Base-by-base conservation (phyloP, 2,329 filamentous ascomycete species). In the Cadophora luteo-olivacea region DNA sequence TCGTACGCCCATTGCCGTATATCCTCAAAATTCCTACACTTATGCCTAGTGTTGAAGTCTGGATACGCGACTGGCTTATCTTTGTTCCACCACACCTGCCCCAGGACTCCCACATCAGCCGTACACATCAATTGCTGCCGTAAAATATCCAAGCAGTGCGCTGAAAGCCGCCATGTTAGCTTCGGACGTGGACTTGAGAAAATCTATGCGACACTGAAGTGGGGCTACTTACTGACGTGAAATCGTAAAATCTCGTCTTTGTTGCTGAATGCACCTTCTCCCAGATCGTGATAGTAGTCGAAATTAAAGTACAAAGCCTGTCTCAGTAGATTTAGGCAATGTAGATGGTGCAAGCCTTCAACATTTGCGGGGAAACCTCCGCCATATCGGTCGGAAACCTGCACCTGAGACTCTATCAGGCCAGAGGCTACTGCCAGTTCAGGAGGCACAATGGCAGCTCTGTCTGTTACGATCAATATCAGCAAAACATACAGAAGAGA, bases 91-190 rank as follows among this genome's bases (percentile, higher is more conserved):
- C 85, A 87, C n/a, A 86, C 77, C 68, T 86, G 84, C 5, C 84
- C 84, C 1, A 86, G 76, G 0, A 87, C 80, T 1, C 83, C 84
- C 19, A 84, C 77, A 67, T 86, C 84, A 0, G 83, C 77, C 0
- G 79, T 82, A 73, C 84, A 87, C 83, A 86, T 86, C 16, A 87
- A 77, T 64, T 86, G 82, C 72, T 87, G 84, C 24, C 84, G 80
- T 54, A 87, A 61, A 25, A 84, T 84, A 68, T 87, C 85, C 7
- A 87, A 76, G 68, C 85, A 87, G 70, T 87, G 84, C 3, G 83
- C 82, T 84, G 62, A 33, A 7, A 14, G 45, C 12, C 1, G 3
- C 19, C 3, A 58, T 24, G 16, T 65, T 14, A 41, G 33, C 14
- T 33, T 41, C 7, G 24, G 4, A 3, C 45, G 4, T 11, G 12